Conservation (phyloP, 2,329 filamentous ascomycete species). For the Epichloe elymi region DNA sequence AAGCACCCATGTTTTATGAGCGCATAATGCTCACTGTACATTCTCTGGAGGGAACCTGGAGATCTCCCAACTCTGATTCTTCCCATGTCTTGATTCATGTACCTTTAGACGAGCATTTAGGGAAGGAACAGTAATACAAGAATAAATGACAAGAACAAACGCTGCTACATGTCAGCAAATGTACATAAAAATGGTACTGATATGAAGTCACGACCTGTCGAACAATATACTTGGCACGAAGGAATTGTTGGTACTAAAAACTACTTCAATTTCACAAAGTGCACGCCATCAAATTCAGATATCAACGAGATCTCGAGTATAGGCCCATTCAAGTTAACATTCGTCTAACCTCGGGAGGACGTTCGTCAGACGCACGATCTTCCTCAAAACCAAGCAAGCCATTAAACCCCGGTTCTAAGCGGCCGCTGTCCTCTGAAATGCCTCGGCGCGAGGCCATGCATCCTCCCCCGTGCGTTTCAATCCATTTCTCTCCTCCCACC, state of each 20-base stretch:
- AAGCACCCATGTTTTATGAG: slow-evolving; percentile 16
- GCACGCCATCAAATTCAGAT: too few relatives aligned
- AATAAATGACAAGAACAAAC: slow-evolving; percentile 1
- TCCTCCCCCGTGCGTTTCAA: slow-evolving; percentile 7
- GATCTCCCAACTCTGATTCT: slow-evolving; percentile 30
- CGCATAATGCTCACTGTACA: slow-evolving; percentile 23
- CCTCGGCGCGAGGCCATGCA: slow-evolving; percentile 15
- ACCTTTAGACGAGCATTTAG: slow-evolving; percentile 21
- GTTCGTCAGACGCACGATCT: slow-evolving; percentile 29
- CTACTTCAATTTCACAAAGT: too few relatives aligned
- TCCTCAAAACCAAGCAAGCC: slow-evolving; percentile 31
- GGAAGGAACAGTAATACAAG: slow-evolving; percentile 19
- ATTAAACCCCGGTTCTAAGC: slow-evolving; percentile 33
- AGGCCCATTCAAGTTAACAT: slow-evolving; percentile 27
- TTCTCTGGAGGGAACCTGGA: slow-evolving; percentile 19
- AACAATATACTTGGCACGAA: too few relatives aligned
- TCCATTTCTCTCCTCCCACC: neutral
- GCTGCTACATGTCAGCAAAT: too few relatives aligned
- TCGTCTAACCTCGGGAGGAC: slow-evolving; percentile 30
- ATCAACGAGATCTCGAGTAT: neutral
- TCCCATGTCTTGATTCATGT: slow-evolving; percentile 24
- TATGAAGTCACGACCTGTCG: too few relatives aligned
- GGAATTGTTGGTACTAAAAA: too few relatives aligned
- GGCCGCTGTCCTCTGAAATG: slow-evolving; percentile 28
- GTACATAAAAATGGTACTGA: too few relatives aligned